Conservation (phyloP, 1,284 basidiomycete genomes). For the Schizophyllum commune region DNA sequence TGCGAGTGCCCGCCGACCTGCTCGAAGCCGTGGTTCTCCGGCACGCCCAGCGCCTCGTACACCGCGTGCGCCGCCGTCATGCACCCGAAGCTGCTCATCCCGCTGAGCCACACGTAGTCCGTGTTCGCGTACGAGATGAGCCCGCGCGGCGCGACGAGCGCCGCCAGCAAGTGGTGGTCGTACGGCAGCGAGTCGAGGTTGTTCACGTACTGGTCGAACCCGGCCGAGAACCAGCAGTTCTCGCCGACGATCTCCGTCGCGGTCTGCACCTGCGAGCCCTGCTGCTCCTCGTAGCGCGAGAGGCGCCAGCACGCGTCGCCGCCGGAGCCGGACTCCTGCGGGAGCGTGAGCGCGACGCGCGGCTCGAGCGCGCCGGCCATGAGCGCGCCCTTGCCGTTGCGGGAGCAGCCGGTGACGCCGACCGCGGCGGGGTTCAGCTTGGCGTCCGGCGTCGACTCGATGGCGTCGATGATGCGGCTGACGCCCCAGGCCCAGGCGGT, state of each 20-base stretch:
- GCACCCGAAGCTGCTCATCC: slow-evolving; percentile 37
- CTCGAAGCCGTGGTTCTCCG: slow-evolving; percentile 40
- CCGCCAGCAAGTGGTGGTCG: slow-evolving; percentile 47
- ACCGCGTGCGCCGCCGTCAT: slow-evolving; percentile 40
- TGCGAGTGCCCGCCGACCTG: slow-evolving; percentile 45
- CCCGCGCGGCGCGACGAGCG: slow-evolving; percentile 42
- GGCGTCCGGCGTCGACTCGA: slow-evolving; percentile 34
- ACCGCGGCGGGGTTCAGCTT: slow-evolving; percentile 38
- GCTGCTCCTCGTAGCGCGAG: slow-evolving; percentile 25
- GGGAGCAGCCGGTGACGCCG: slow-evolving; percentile 48
- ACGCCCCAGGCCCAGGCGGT: slow-evolving; percentile 53
- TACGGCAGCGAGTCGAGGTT: slow-evolving; percentile 34
- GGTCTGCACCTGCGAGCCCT: slow-evolving; percentile 32
- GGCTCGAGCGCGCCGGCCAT: slow-evolving; percentile 34
- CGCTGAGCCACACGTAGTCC: slow-evolving; percentile 42
- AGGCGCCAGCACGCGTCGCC: slow-evolving; percentile 50
- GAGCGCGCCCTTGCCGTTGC: slow-evolving; percentile 47
- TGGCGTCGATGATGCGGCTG: slow-evolving; percentile 45
- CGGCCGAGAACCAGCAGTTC: slow-evolving; percentile 47
- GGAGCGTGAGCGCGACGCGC: slow-evolving; percentile 47
- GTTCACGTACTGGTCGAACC: slow-evolving; percentile 37
- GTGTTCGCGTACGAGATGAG: slow-evolving; percentile 45
- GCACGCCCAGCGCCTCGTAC: slow-evolving; percentile 37
- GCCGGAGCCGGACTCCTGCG: slow-evolving; percentile 50
- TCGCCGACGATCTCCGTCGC: slow-evolving; percentile 45